These are phyloP conservation scores for Scedosporium minutisporum DNA, from an alignment of 2,329 filamentous ascomycete species.

Conservation along the genomic window DNA sequence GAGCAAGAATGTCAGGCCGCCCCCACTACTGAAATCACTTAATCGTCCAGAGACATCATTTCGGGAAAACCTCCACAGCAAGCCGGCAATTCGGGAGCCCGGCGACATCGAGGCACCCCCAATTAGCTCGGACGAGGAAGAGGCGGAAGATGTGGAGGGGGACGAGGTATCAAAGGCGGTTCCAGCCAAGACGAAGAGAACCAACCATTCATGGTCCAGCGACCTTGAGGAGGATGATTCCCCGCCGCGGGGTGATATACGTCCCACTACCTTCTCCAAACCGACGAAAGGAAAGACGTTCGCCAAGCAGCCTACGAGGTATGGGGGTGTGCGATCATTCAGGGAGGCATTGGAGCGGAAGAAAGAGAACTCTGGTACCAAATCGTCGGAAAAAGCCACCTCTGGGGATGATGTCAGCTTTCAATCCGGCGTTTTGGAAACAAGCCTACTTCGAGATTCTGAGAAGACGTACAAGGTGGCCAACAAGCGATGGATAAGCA, in stretches of 20 bases:
- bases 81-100: not conserved
- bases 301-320: not conserved
- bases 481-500: not conserved
- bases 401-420: not conserved
- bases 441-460: not conserved
- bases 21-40: not conserved
- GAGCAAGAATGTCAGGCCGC: not conserved
- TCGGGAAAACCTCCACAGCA: not conserved
- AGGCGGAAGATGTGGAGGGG: not conserved
- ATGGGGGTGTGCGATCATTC: not conserved
- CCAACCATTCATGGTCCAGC: not conserved
- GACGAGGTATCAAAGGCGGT: not conserved
- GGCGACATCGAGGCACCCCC: conserved; percentile 1
- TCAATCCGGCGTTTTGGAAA: not conserved
- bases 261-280: not conserved
- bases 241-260: conserved; percentile 1
- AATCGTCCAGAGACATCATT: not conserved
- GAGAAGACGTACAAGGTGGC: not conserved
- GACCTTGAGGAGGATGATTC: not conserved
- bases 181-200: not conserved
- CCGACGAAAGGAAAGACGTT: not conserved
- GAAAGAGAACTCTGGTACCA: not conserved
- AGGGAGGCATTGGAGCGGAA: not conserved
- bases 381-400: not conserved
- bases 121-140: conserved; percentile 1